phyloP scores from a whole-genome alignment of 768 basidiomycete genomes.

The Melanogaster broomeanus region DNA sequence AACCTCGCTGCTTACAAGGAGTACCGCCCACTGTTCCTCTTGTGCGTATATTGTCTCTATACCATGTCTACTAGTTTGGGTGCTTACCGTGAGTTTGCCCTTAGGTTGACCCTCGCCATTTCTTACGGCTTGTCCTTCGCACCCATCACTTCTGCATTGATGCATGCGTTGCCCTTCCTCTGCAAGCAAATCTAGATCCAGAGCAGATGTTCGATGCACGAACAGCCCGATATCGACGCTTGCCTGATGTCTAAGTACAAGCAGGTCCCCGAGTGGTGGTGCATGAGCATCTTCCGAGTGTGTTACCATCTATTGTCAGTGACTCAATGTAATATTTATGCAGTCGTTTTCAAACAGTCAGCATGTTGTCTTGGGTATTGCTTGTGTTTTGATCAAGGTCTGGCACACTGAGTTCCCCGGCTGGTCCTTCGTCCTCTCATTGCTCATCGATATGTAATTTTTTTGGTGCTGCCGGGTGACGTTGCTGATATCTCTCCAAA shows the following conservation, averaged over 20 bases:
- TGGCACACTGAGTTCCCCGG: conserved; percentile 44
- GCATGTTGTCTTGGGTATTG: conserved; percentile 36
- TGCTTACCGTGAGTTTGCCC: too few species aligned
- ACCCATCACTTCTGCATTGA: conserved; percentile 55
- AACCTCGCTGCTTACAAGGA: conserved; percentile 49
- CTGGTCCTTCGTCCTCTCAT: conserved; percentile 36
- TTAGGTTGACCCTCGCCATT: conserved; percentile 6
- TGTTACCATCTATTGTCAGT: neutral
- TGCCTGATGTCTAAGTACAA: conserved; percentile 46
- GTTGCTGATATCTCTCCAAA: too few species aligned
- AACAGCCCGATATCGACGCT: conserved; percentile 68
- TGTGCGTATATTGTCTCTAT: too few species aligned
- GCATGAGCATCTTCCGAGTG: conserved; percentile 40
- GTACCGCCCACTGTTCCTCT: conserved; percentile 58
- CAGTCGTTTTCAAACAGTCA: too few species aligned
- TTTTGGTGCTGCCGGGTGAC: conserved; percentile 43
- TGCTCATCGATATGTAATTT: conserved; percentile 34
- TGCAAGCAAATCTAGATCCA: conserved; percentile 74
- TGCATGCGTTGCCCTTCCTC: conserved; percentile 50
- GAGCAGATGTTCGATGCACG: conserved; percentile 62
- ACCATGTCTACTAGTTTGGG: too few species aligned
- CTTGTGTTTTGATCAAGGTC: conserved; percentile 35
- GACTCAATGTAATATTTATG: neutral
- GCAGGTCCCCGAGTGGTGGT: conserved; percentile 59
- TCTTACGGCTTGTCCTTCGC: conserved; percentile 64